Base-by-base conservation (phyloP, 352 stramenopile genomes). In the Pilasporangium apinafurcum region DNA sequence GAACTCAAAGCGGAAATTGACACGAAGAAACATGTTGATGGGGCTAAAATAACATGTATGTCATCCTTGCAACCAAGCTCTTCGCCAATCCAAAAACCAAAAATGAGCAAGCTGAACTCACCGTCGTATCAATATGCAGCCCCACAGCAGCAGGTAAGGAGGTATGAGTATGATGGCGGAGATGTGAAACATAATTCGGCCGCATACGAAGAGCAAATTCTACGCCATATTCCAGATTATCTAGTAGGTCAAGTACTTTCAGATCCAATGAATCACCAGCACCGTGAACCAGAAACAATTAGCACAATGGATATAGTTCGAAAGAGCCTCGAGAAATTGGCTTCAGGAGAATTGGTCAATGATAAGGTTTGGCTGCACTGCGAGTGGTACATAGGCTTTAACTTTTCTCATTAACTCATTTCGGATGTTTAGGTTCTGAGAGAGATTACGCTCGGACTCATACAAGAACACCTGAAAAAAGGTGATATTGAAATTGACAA, bases 391-490 rank as follows among this genome's bases (percentile, higher is more conserved):
- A 16, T 22, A 22, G 2, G 20, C 18, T 26, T 17, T 14, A 44
- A 29, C 7, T n/a, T 18, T 3, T 12, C 36, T 29, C 4, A n/a
- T n/a, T n/a, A n/a, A n/a, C 6, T 26, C 14, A 34, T 5, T 44
- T 12, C 30, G 25, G 20, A 28, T 37, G 5, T 1, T 32, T 37
- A 62, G 37, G 39, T 56, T 21, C 40, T 73, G 31, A 46, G 35
- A 8, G 37, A 67, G 39, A 69, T 80, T 8, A 62, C 57, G 17
- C 59, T 56, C 21, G 62, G 75, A 12, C 33, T 76, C 22, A 44
- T 80, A 13, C 53, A 28, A 45, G 53, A 68, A 17, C 46, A 48
- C 21, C n/a, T 75, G 12, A 10, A 13, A 10, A 45, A 27, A 18
- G n/a, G 20, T n/a, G n/a, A 31, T 5, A 4, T n/a, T 2, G 18